phyloP scores from a whole-genome alignment of 352 stramenopile species.

The Globisporangium uncinulatum region DNA sequence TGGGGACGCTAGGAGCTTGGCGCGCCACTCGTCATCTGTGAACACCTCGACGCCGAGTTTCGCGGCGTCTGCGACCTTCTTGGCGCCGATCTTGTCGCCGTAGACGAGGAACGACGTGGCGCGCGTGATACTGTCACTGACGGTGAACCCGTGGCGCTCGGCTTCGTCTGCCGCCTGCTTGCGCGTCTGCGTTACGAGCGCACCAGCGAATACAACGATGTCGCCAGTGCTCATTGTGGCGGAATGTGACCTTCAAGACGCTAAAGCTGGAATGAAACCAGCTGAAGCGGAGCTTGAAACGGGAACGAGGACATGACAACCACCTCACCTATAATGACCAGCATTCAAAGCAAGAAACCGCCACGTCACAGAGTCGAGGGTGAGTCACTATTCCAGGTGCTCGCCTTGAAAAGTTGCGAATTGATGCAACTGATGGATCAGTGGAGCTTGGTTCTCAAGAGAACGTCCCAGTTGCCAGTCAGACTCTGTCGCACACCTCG shows the following conservation, averaged over 20 bases:
- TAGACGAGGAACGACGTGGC: constrained; percentile 45
- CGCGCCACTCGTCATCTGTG: constrained; percentile 34
- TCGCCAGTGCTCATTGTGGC: background rate
- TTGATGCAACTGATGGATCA: too few relatives aligned
- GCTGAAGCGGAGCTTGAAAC: too few relatives aligned
- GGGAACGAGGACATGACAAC: too few relatives aligned
- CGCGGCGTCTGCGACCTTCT: constrained; percentile 41
- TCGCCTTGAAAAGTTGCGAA: too few relatives aligned
- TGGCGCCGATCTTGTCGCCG: constrained; percentile 38
- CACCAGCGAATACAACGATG: background rate
- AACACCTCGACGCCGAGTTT: constrained; percentile 32
- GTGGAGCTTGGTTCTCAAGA: too few relatives aligned
- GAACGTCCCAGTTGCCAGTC: too few relatives aligned
- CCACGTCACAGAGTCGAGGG: too few relatives aligned
- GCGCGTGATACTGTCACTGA: constrained; percentile 28
- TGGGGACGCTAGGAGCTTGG: constrained; percentile 13
- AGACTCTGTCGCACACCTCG: too few relatives aligned
- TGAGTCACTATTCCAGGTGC: too few relatives aligned
- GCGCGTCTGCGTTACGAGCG: constrained; percentile 22
- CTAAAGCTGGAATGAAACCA: background rate
- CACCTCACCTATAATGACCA: too few relatives aligned
- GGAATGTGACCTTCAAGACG: background rate
- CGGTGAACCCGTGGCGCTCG: constrained; percentile 29
- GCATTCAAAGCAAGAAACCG: too few relatives aligned
- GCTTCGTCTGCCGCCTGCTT: constrained; percentile 29